A percentile compares a stretch with the other conserved stretches of the same genome.
Evolutionary conservation across 805 yeast genomes (phyloP).

Genomic region (Monosporozyma servazzii): DNA sequence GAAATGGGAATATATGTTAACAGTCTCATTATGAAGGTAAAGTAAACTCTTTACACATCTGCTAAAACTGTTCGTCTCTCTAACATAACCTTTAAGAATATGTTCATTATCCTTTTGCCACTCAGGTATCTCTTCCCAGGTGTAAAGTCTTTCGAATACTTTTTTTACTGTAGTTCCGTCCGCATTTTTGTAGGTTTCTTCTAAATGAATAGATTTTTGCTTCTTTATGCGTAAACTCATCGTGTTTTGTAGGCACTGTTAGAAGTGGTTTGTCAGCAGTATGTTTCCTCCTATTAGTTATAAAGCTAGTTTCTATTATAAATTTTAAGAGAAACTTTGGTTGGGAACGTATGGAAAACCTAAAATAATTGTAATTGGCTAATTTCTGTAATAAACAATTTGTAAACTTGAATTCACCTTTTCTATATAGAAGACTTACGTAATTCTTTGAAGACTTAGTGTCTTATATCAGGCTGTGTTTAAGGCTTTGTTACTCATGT

Average conservation of each 20-base stretch:
- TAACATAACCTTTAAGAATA: constrained; percentile 54
- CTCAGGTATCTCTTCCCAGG: constrained; percentile 45
- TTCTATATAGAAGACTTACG: too few species aligned
- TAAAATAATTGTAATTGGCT: too few species aligned
- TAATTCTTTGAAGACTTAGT: too few species aligned
- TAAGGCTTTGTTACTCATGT: too few species aligned
- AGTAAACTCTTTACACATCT: constrained; percentile 41
- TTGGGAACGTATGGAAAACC: too few species aligned
- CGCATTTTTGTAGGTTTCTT: not conserved
- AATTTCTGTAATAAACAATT: too few species aligned
- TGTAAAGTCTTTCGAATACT: constrained; percentile 6
- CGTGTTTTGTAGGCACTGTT: not conserved
- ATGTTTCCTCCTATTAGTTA: too few species aligned
- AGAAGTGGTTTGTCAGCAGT: not conserved
- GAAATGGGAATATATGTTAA: constrained; percentile 62
- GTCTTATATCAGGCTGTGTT: too few species aligned
- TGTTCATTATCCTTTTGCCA: constrained; percentile 72
- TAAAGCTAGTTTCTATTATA: too few species aligned
- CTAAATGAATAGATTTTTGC: not conserved
- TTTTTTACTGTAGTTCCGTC: not conserved
- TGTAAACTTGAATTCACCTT: too few species aligned
- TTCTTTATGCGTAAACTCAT: not conserved
- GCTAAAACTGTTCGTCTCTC: constrained; percentile 39
- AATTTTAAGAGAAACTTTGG: too few species aligned
- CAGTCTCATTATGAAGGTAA: constrained; percentile 64